Evolutionary conservation across 2,329 filamentous ascomycete species (phyloP).

Genomic region (Parafenestella ontariensis): DNA sequence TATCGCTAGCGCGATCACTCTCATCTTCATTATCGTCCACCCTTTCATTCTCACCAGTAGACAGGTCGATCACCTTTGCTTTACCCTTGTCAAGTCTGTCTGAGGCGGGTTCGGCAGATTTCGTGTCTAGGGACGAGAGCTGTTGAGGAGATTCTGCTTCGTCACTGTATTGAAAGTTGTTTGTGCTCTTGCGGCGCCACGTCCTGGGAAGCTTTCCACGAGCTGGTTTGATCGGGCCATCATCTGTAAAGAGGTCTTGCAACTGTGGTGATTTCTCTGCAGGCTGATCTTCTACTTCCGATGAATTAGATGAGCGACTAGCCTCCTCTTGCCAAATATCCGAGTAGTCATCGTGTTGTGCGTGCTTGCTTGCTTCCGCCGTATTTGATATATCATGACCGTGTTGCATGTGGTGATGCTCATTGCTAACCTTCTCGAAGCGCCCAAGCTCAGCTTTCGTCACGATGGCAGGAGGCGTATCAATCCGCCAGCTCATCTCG

Average conservation of each 20-base stretch:
- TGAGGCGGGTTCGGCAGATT: constrained; percentile 5
- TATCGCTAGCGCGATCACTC: constrained; percentile 8
- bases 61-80: constrained; percentile 14
- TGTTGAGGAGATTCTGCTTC: constrained; percentile 38
- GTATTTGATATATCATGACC: neutral
- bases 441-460: constrained; percentile 2
- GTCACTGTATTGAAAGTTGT: constrained; percentile 49
- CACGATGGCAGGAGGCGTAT: constrained; percentile 22
- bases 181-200: constrained; percentile 51
- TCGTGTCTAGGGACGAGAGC: constrained; percentile 2
- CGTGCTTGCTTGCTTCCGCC: neutral
- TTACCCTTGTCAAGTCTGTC: constrained; percentile 21
- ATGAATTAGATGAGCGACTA: constrained; percentile 42
- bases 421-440: neutral
- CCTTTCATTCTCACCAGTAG: constrained; percentile 9
- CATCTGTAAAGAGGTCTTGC: constrained; percentile 45
- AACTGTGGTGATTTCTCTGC: constrained; percentile 24
- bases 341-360: constrained; percentile 30
- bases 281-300: constrained; percentile 25
- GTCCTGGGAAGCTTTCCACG: constrained; percentile 52
- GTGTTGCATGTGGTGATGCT: neutral
- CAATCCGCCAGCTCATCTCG: constrained; percentile 44
- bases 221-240: constrained; percentile 38
- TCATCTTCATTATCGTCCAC: constrained; percentile 14
- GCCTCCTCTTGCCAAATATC: constrained; percentile 60